Conservation (phyloP, 2,329 filamentous ascomycete species). For the Ploettnerulaceae sp. region DNA sequence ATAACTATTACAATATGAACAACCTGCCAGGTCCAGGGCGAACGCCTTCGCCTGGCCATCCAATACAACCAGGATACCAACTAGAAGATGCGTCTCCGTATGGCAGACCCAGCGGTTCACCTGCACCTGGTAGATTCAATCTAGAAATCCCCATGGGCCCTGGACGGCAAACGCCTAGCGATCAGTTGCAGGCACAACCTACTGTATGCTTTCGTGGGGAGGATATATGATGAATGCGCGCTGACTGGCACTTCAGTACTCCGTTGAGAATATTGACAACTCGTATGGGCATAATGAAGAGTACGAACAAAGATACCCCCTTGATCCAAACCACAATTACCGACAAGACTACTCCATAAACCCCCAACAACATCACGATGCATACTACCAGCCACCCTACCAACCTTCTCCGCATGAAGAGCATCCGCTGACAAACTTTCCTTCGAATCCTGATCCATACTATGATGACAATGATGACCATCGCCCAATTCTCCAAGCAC, state of each 20-base stretch:
- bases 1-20: slow-evolving; percentile 61
- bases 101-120: slow-evolving; percentile 25
- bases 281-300: slow-evolving; percentile 59
- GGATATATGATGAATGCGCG: background rate
- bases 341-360: slow-evolving; percentile 68
- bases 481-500: slow-evolving; percentile 66
- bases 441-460: slow-evolving; percentile 21
- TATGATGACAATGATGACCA: slow-evolving; percentile 62
- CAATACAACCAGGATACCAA: slow-evolving; percentile 70
- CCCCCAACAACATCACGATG: slow-evolving; percentile 81
- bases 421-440: slow-evolving; percentile 27
- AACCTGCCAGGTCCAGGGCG: slow-evolving; percentile 46
- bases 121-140: slow-evolving; percentile 39
- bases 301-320: slow-evolving; percentile 49
- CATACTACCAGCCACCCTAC: slow-evolving; percentile 81
- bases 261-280: slow-evolving; percentile 61
- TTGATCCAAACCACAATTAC: slow-evolving; percentile 44
- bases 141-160: slow-evolving; percentile 67
- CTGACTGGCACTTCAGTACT: slow-evolving; percentile 48
- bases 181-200: slow-evolving; percentile 76
- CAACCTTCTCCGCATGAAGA: slow-evolving; percentile 47
- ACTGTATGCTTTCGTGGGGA: slow-evolving; percentile 55
- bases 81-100: slow-evolving; percentile 56
- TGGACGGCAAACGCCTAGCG: slow-evolving; percentile 57
- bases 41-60: slow-evolving; percentile 73